Percentiles rank a stretch among this genome's conserved stretches.
Evolutionary conservation across 768 basidiomycete genomes (phyloP).

Genomic region (Hemileccinum rubropunctum): DNA sequence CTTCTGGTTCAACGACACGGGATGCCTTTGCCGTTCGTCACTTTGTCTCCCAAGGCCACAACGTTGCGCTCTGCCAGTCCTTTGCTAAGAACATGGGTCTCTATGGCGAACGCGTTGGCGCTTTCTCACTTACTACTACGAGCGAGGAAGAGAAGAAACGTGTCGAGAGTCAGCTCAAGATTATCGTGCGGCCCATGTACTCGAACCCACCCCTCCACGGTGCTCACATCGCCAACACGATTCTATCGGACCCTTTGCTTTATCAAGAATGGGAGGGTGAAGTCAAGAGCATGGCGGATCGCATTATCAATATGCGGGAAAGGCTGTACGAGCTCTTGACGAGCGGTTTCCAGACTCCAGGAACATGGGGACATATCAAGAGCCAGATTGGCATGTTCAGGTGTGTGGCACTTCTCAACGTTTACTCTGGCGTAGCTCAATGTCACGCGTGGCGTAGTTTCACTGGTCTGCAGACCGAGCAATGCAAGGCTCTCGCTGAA

Average conservation of each 20-base stretch:
- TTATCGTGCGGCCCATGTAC: constrained; percentile 94
- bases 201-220: constrained; percentile 96
- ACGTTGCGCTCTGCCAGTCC: constrained; percentile 87
- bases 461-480: constrained; percentile 77
- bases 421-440: neutral
- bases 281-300: constrained; percentile 93
- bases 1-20: constrained; percentile 84
- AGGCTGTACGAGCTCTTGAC: constrained; percentile 76
- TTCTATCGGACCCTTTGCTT: constrained; percentile 70
- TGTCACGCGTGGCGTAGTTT: constrained; percentile 47
- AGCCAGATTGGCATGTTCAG: constrained; percentile 98
- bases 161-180: constrained; percentile 93
- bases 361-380: constrained; percentile 93
- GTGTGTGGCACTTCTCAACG: constrained; percentile 40
- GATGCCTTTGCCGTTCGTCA: constrained; percentile 96
- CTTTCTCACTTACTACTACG: constrained; percentile 78
- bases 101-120: constrained; percentile 98
- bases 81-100: constrained; percentile 99
- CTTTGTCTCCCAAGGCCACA: constrained; percentile 89
- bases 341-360: constrained; percentile 82
- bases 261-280: constrained; percentile 88
- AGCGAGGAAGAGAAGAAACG: constrained; percentile 77
- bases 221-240: constrained; percentile 81
- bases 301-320: constrained; percentile 92
- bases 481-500: constrained; percentile 80